These are phyloP conservation scores for Mucor saturninus DNA, from an alignment of 371 early-diverging fungal genomes.

Conservation along the genomic window DNA sequence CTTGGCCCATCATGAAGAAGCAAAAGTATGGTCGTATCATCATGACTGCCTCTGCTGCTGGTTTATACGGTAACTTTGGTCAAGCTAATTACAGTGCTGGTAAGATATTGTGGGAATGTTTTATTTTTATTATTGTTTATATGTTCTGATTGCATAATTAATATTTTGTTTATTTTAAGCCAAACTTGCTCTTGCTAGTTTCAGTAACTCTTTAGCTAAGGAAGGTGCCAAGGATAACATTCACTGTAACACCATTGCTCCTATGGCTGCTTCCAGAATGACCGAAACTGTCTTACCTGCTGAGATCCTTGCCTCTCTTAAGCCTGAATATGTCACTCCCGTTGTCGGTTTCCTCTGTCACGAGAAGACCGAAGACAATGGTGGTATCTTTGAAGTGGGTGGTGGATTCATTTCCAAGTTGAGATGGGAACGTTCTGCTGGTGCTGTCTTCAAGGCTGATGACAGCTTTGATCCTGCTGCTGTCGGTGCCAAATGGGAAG, in stretches of 20 bases:
- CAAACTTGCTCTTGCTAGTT: conserved; percentile 92
- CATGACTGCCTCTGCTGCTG: conserved; percentile 93
- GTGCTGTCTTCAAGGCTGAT: conserved; percentile 93
- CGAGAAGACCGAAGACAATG: conserved; percentile 85
- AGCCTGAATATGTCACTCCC: conserved; percentile 97
- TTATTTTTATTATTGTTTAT: conserved; percentile 1
- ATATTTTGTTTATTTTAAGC: conserved; percentile 67
- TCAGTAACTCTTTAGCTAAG: conserved; percentile 88
- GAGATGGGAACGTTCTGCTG: conserved; percentile 91
- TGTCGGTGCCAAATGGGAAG: conserved; percentile 74
- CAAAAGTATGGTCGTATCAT: conserved; percentile 91
- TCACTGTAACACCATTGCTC: conserved; percentile 93
- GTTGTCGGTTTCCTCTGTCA: conserved; percentile 93
- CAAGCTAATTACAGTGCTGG: conserved; percentile 94
- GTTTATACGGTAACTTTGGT: conserved; percentile 99
- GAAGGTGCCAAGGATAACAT: conserved; percentile 96
- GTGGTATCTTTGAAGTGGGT: conserved; percentile 92
- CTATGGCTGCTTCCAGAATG: conserved; percentile 97
- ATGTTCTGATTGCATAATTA: neutral
- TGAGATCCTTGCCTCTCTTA: conserved; percentile 89
- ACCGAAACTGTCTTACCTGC: conserved; percentile 95
- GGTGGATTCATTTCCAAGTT: conserved; percentile 95
- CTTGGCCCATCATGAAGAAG: conserved; percentile 94
- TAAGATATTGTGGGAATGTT: conserved; percentile 25
- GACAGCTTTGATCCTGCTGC: conserved; percentile 85